These are phyloP conservation scores for Talaromyces sp. DNA, from an alignment of 2,329 filamentous ascomycete species.

Conservation along the genomic window DNA sequence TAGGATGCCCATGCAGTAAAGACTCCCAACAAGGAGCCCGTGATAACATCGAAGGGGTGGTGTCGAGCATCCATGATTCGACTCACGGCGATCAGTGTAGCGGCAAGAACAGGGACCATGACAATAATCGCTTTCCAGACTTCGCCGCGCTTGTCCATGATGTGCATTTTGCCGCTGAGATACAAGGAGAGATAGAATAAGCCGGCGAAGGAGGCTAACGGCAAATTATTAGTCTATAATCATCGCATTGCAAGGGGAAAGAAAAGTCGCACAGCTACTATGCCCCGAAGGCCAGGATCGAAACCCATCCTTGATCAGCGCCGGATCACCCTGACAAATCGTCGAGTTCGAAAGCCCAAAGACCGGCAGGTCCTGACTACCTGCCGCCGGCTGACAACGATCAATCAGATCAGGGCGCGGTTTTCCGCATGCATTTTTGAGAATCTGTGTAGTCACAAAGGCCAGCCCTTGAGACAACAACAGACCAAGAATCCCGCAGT, in stretches of 20 bases:
- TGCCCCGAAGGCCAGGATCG: slow-evolving; percentile 59
- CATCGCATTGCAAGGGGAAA: slow-evolving; percentile 17
- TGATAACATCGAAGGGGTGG: slow-evolving; percentile 60
- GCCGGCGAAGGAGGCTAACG: slow-evolving; percentile 54
- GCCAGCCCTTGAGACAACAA: slow-evolving; percentile 52
- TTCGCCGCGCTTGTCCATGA: slow-evolving; percentile 58
- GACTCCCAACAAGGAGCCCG: slow-evolving; percentile 53
- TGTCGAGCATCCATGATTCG: slow-evolving; percentile 62
- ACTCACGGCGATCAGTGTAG: slow-evolving; percentile 53
- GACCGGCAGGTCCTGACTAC: slow-evolving; percentile 33
- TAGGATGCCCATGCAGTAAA: slow-evolving; percentile 53
- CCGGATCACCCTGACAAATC: slow-evolving; percentile 52
- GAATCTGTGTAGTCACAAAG: slow-evolving; percentile 55
- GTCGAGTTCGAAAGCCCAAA: slow-evolving; percentile 46
- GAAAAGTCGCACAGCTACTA: slow-evolving; percentile 48
- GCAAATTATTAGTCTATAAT: slow-evolving; percentile 6
- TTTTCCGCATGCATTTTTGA: slow-evolving; percentile 60
- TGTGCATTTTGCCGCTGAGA: slow-evolving; percentile 57
- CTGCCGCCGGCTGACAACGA: slow-evolving; percentile 46
- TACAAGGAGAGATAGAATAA: slow-evolving; percentile 59
- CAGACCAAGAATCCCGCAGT: slow-evolving; percentile 58
- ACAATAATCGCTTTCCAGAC: slow-evolving; percentile 58
- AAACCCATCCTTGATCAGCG: slow-evolving; percentile 57
- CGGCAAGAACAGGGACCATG: slow-evolving; percentile 52
- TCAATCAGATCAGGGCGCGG: slow-evolving; percentile 58